These are phyloP conservation scores for Diaporthe nobilis DNA, from an alignment of 2,329 filamentous ascomycete species.

Conservation along the genomic window DNA sequence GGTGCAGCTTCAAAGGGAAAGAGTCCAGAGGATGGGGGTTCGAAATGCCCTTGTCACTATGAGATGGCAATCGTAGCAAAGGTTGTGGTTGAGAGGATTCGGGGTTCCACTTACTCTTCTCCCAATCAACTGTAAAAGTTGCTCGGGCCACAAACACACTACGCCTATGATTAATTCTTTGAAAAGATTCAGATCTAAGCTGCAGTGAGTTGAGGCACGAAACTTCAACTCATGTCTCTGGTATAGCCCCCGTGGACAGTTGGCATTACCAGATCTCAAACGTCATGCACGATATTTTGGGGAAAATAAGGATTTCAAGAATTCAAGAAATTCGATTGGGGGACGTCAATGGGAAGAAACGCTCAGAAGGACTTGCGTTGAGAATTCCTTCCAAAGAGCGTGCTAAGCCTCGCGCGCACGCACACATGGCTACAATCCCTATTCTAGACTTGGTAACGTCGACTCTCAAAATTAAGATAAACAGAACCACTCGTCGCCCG, in stretches of 20 bases:
- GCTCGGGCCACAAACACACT: background rate
- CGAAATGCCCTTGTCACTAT: background rate
- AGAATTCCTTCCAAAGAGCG: too few relatives aligned
- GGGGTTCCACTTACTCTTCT: background rate
- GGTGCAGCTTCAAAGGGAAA: too few relatives aligned
- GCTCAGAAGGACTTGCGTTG: background rate
- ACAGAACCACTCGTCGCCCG: background rate
- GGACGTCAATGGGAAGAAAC: too few relatives aligned
- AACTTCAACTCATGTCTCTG: background rate
- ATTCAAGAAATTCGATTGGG: too few relatives aligned
- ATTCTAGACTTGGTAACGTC: too few relatives aligned
- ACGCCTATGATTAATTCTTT: background rate
- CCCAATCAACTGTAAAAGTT: too few relatives aligned
- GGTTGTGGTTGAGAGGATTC: background rate
- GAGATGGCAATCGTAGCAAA: background rate
- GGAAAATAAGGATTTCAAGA: too few relatives aligned
- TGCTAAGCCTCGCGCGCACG: background rate
- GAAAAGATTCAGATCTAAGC: background rate
- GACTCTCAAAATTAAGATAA: fast-evolving
- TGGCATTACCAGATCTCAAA: background rate
- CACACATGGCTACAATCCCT: too few relatives aligned
- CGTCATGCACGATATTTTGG: background rate
- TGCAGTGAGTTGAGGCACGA: background rate
- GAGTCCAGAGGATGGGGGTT: background rate
- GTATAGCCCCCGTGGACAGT: background rate